Conservation (phyloP, 345 rosid species). For the Pelargonium nanum region DNA sequence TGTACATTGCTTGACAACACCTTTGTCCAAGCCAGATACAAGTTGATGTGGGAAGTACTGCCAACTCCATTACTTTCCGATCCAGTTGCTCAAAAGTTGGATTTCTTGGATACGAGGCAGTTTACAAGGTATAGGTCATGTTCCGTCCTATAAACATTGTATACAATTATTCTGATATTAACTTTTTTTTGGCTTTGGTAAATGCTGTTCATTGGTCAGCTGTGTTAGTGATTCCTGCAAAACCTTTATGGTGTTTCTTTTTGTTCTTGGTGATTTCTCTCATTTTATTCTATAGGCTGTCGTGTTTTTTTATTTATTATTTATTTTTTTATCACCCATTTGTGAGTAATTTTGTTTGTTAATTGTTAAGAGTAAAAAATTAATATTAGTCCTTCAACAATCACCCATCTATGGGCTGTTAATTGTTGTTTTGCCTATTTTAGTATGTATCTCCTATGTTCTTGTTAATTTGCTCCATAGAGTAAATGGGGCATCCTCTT, state of each 20-base stretch:
- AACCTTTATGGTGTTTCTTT: neutral
- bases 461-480: too few species aligned
- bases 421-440: too few species aligned
- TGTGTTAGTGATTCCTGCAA: neutral
- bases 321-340: too few species aligned
- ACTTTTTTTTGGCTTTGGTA: neutral
- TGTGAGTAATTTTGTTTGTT: too few species aligned
- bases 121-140: conserved; percentile 47
- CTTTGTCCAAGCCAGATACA: conserved; percentile 44
- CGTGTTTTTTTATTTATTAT: too few species aligned
- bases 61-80: conserved; percentile 50
- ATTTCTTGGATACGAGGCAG: conserved; percentile 81
- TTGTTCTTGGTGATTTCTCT: neutral
- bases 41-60: conserved; percentile 53
- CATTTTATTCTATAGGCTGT: neutral
- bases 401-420: too few species aligned
- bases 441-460: too few species aligned
- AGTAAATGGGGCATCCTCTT: too few species aligned
- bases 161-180: too few species aligned
- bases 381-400: too few species aligned
- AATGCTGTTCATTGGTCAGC: neutral
- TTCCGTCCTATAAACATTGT: neutral
- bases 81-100: conserved; percentile 58
- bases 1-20: neutral
- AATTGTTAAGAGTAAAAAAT: too few species aligned